These are phyloP conservation scores for Singerocomus inundabilis DNA, from an alignment of 1,284 basidiomycete species.

Conservation along the genomic window DNA sequence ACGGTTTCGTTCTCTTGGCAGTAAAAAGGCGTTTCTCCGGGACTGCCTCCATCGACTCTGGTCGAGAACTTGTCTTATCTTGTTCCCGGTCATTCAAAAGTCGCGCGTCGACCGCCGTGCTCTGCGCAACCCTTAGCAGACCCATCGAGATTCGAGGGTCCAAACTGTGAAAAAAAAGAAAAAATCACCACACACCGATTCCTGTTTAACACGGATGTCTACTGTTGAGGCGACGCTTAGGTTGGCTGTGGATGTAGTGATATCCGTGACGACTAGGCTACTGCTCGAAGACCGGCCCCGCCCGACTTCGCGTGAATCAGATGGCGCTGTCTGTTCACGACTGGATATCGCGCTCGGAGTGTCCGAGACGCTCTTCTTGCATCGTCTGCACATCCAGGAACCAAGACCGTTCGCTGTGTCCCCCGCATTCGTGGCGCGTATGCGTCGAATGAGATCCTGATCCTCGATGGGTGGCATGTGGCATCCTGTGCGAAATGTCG, in stretches of 20 bases:
- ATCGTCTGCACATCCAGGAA: slow-evolving; percentile 29
- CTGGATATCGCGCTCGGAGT: slow-evolving; percentile 6
- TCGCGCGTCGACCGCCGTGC: not conserved
- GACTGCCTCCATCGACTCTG: not conserved
- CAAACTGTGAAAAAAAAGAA: not conserved
- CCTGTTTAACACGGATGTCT: slow-evolving; percentile 4
- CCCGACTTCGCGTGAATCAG: slow-evolving; percentile 1
- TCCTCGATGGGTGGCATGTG: slow-evolving; percentile 28
- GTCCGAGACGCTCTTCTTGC: slow-evolving; percentile 19
- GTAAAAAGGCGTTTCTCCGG: not conserved
- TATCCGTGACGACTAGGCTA: not conserved
- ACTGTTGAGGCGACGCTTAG: not conserved
- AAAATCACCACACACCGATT: slow-evolving; percentile 14
- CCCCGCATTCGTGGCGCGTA: slow-evolving; percentile 20
- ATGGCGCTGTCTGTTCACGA: slow-evolving; percentile 8
- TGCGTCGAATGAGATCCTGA: slow-evolving; percentile 21
- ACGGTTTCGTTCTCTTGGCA: slow-evolving; percentile 4
- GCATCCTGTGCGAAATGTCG: slow-evolving; percentile 22
- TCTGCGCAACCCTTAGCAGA: slow-evolving; percentile 13
- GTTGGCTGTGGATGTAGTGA: not conserved
- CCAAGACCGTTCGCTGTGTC: slow-evolving; percentile 19
- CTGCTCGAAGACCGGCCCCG: not conserved
- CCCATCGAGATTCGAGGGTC: not conserved
- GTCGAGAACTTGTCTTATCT: not conserved
- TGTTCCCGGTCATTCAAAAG: not conserved